A percentile compares a stretch with the other conserved stretches of the same genome.
Conservation (phyloP, 352 stramenopile species). For the Thraustochytrium sp. region DNA sequence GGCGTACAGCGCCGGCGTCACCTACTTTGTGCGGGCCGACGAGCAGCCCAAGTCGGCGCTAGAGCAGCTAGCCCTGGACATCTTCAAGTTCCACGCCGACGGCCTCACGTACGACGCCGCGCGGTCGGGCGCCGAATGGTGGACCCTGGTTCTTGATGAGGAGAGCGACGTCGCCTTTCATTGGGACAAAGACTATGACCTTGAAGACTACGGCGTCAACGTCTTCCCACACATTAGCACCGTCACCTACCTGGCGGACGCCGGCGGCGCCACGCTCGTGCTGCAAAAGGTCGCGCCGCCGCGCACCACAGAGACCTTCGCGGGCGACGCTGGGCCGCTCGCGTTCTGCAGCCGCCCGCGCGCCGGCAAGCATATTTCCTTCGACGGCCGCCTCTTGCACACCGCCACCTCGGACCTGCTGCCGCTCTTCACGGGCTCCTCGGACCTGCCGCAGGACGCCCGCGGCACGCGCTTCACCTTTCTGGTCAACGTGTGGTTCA, state of each 20-base stretch:
- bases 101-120: slow-evolving; percentile 53
- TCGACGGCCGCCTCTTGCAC: slow-evolving; percentile 64
- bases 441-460: slow-evolving; percentile 16
- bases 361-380: slow-evolving; percentile 65
- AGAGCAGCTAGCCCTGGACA: slow-evolving; percentile 64
- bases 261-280: slow-evolving; percentile 58
- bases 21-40: slow-evolving; percentile 59
- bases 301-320: slow-evolving; percentile 35
- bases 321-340: slow-evolving; percentile 52
- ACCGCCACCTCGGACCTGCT: slow-evolving; percentile 58
- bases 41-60: slow-evolving; percentile 59
- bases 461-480: slow-evolving; percentile 60
- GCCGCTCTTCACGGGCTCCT: slow-evolving; percentile 44
- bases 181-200: slow-evolving; percentile 79
- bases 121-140: slow-evolving; percentile 74
- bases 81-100: slow-evolving; percentile 68
- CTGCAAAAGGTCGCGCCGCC: slow-evolving; percentile 52
- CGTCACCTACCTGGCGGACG: slow-evolving; percentile 63
- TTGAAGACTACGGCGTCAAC: slow-evolving; percentile 66
- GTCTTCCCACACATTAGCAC: slow-evolving; percentile 67
- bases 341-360: slow-evolving; percentile 52
- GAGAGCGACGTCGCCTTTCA: slow-evolving; percentile 73
- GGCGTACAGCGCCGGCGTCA: slow-evolving; percentile 58
- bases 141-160: slow-evolving; percentile 68
- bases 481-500: slow-evolving; percentile 64